Evolutionary conservation across 2,329 filamentous ascomycete genomes (phyloP).

Genomic region (Allantophomopsis cytisporea): DNA sequence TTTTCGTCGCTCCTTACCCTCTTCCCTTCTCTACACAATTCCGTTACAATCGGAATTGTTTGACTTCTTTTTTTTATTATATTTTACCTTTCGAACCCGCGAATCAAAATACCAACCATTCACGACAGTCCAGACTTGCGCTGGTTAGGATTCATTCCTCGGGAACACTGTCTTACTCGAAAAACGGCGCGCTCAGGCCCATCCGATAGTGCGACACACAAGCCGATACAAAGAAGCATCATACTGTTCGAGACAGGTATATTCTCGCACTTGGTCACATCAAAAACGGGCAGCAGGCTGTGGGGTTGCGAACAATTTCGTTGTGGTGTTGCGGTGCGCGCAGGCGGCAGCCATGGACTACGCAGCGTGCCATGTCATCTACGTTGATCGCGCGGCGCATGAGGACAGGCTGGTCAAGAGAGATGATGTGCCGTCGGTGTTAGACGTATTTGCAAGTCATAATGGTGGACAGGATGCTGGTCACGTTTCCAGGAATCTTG

Average conservation of each 20-base stretch:
- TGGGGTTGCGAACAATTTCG: background rate
- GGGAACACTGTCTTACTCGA: background rate
- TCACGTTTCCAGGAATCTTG: slow-evolving; percentile 31
- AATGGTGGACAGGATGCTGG: slow-evolving; percentile 10
- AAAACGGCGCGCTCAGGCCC: background rate
- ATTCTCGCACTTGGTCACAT: too few species aligned
- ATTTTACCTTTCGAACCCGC: too few species aligned
- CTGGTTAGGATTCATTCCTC: too few species aligned
- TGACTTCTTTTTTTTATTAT: too few species aligned
- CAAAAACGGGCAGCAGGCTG: too few species aligned
- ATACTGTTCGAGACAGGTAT: too few species aligned
- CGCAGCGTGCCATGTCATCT: slow-evolving; percentile 27
- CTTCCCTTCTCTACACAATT: too few species aligned
- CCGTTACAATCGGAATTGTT: too few species aligned
- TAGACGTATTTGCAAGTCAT: slow-evolving; percentile 14
- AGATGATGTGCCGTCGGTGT: slow-evolving; percentile 15
- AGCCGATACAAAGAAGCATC: background rate
- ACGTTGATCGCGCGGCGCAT: slow-evolving; percentile 24
- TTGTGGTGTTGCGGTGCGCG: slow-evolving; percentile 13
- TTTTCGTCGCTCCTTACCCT: too few species aligned
- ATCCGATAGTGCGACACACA: background rate
- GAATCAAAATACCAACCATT: too few species aligned
- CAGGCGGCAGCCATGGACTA: slow-evolving; percentile 22
- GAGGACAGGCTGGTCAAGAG: slow-evolving; percentile 21
- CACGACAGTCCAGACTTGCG: too few species aligned